phyloP scores from a whole-genome alignment of 2,329 filamentous ascomycete genomes.

The Westerdykella aurantiaca region DNA sequence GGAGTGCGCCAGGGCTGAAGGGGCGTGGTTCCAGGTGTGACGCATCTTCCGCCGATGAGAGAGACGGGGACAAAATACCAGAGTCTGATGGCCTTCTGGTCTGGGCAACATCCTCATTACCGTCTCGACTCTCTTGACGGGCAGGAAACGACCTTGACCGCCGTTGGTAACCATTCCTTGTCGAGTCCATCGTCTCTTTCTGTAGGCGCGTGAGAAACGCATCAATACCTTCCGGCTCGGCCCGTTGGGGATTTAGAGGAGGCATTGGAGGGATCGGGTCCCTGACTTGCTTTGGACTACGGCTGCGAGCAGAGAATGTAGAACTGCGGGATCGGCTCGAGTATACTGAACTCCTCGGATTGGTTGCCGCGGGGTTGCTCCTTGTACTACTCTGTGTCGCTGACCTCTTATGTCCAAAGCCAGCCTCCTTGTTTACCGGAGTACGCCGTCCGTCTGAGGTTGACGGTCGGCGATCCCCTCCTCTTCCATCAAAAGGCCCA shows the following conservation, averaged over 20 bases:
- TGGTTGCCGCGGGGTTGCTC: slow-evolving; percentile 23
- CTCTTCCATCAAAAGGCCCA: slow-evolving; percentile 56
- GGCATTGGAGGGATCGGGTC: slow-evolving; percentile 18
- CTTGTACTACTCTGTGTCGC: slow-evolving; percentile 30
- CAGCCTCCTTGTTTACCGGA: slow-evolving; percentile 16
- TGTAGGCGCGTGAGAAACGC: slow-evolving; percentile 34
- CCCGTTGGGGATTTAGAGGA: slow-evolving; percentile 11
- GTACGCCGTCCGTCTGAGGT: slow-evolving; percentile 31
- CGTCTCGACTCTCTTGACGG: slow-evolving; percentile 19
- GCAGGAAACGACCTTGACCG: slow-evolving; percentile 16
- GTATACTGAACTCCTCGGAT: slow-evolving; percentile 22
- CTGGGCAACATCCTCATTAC: slow-evolving; percentile 14
- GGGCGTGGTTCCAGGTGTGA: background rate
- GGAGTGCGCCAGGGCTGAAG: background rate
- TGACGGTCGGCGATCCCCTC: slow-evolving; percentile 26
- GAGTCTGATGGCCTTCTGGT: slow-evolving; percentile 26
- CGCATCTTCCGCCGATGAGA: background rate
- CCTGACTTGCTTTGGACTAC: slow-evolving; percentile 2
- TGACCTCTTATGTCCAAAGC: slow-evolving; percentile 32
- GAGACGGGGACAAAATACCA: background rate
- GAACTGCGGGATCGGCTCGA: slow-evolving; percentile 30
- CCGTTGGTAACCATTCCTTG: slow-evolving; percentile 12
- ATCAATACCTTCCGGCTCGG: slow-evolving; percentile 32
- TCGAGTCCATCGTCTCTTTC: slow-evolving; percentile 22
- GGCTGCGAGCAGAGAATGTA: slow-evolving; percentile 24